phyloP scores from a whole-genome alignment of 2,329 filamentous ascomycete genomes.

The Alternaria viburni region DNA sequence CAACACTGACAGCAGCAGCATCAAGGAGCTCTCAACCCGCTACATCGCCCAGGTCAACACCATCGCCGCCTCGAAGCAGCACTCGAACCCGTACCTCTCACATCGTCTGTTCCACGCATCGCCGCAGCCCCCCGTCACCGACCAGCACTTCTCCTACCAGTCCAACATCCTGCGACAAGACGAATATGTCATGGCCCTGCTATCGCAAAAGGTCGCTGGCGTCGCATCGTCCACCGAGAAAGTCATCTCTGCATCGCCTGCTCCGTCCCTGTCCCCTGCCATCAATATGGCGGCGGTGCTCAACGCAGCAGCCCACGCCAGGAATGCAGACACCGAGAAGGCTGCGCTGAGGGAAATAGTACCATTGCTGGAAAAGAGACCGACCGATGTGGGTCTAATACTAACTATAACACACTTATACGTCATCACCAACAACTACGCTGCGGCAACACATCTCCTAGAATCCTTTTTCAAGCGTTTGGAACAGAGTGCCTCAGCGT shows the following conservation, averaged over 20 bases:
- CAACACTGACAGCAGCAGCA: slow-evolving; percentile 52
- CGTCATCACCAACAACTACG: slow-evolving; percentile 72
- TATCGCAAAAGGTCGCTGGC: slow-evolving; percentile 71
- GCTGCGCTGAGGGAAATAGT: slow-evolving; percentile 73
- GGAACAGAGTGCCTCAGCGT: slow-evolving; percentile 64
- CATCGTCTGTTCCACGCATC: slow-evolving; percentile 67
- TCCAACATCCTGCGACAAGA: slow-evolving; percentile 67
- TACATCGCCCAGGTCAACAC: slow-evolving; percentile 72
- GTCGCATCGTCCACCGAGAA: slow-evolving; percentile 63
- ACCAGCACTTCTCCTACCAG: slow-evolving; percentile 77
- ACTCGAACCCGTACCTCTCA: slow-evolving; percentile 70
- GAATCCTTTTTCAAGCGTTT: slow-evolving; percentile 77
- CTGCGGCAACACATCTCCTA: slow-evolving; percentile 75
- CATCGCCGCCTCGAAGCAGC: slow-evolving; percentile 55
- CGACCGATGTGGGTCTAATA: slow-evolving; percentile 79
- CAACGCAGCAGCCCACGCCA: slow-evolving; percentile 76
- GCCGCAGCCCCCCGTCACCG: slow-evolving; percentile 60
- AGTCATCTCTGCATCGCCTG: slow-evolving; percentile 54
- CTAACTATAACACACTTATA: slow-evolving; percentile 85
- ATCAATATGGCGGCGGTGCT: slow-evolving; percentile 66
- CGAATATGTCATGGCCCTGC: slow-evolving; percentile 67
- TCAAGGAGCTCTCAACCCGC: slow-evolving; percentile 70
- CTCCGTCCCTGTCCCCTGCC: slow-evolving; percentile 56
- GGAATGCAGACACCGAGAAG: slow-evolving; percentile 65
- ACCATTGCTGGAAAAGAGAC: slow-evolving; percentile 73